Percentiles rank a stretch among this genome's conserved stretches.
Conservation (phyloP, 805 yeast genomes). For the Brettanomyces anomalus region DNA sequence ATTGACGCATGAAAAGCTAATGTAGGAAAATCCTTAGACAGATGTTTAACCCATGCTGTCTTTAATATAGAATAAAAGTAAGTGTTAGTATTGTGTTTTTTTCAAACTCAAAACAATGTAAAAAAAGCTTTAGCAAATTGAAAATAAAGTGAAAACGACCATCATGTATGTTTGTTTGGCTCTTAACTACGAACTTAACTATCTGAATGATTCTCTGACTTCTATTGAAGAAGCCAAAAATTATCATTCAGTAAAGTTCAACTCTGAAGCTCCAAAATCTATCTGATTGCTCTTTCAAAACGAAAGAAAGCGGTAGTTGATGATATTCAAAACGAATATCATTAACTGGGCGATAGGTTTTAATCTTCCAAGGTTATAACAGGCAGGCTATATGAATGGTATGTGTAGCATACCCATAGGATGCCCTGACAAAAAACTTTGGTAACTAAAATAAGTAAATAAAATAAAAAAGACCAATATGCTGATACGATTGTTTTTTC, state of each 20-base stretch:
- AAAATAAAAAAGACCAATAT: slow-evolving; percentile 10
- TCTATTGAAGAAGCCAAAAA: slow-evolving; percentile 17
- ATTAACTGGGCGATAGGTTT: slow-evolving; percentile 44
- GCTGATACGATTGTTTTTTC: background rate
- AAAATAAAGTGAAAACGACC: too few species aligned
- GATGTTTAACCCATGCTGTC: slow-evolving; percentile 91
- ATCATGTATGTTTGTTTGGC: slow-evolving; percentile 64
- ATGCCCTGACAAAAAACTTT: slow-evolving; percentile 83
- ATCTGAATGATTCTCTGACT: slow-evolving; percentile 9
- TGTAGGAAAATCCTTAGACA: slow-evolving; percentile 88
- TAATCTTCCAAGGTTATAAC: slow-evolving; percentile 96
- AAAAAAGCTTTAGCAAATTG: too few species aligned
- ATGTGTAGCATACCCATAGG: slow-evolving; percentile 20
- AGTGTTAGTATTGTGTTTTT: slow-evolving; percentile 9
- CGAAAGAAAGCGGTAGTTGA: slow-evolving; percentile 20
- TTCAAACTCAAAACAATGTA: background rate
- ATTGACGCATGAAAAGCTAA: slow-evolving; percentile 97
- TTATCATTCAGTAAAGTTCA: slow-evolving; percentile 40
- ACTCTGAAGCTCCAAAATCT: slow-evolving; percentile 67
- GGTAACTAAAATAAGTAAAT: slow-evolving; percentile 31
- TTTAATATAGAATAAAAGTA: background rate
- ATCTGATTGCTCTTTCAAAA: slow-evolving; percentile 34
- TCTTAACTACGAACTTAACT: slow-evolving; percentile 79
- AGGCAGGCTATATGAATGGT: slow-evolving; percentile 53
- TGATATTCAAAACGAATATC: slow-evolving; percentile 39